Percentiles rank a stretch among this genome's conserved stretches.
phyloP scores from a whole-genome alignment of 306 rosid species.

The Glycine tomentella region DNA sequence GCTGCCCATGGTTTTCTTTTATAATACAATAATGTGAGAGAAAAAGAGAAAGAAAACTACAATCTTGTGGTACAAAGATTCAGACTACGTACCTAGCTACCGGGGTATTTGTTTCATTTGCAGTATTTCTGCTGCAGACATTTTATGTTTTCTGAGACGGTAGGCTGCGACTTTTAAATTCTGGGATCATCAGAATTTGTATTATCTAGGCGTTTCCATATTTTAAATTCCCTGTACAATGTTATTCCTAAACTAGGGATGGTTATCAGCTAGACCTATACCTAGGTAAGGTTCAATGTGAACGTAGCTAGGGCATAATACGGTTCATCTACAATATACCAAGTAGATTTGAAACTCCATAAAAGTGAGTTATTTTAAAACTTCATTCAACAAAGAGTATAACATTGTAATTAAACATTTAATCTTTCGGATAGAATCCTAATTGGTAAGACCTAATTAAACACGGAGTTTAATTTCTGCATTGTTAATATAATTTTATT shows the following conservation, averaged over 20 bases:
- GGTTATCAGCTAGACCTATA: background rate
- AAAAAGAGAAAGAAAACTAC: background rate
- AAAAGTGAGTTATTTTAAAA: background rate
- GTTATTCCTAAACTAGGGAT: background rate
- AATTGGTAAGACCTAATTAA: background rate
- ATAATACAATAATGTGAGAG: constrained; percentile 9
- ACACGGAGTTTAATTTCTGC: too few relatives aligned
- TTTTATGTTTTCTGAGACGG: constrained; percentile 13
- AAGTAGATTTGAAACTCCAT: background rate
- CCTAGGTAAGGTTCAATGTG: background rate
- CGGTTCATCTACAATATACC: background rate
- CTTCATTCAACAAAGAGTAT: background rate
- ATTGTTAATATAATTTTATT: too few relatives aligned
- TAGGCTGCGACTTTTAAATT: constrained; percentile 7
- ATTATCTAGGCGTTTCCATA: background rate
- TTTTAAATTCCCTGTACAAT: background rate
- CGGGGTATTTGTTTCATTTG: background rate
- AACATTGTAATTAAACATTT: background rate
- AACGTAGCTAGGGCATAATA: background rate
- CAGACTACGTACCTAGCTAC: background rate
- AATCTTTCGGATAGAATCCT: background rate
- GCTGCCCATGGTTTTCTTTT: constrained; percentile 40
- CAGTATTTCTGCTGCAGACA: background rate
- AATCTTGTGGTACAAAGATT: constrained; percentile 8
- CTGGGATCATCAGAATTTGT: constrained; percentile 2